A percentile compares a stretch with the other conserved stretches of the same genome.
phyloP scores from a whole-genome alignment of 306 rosid species.

The Psophocarpus tetragonolobus region DNA sequence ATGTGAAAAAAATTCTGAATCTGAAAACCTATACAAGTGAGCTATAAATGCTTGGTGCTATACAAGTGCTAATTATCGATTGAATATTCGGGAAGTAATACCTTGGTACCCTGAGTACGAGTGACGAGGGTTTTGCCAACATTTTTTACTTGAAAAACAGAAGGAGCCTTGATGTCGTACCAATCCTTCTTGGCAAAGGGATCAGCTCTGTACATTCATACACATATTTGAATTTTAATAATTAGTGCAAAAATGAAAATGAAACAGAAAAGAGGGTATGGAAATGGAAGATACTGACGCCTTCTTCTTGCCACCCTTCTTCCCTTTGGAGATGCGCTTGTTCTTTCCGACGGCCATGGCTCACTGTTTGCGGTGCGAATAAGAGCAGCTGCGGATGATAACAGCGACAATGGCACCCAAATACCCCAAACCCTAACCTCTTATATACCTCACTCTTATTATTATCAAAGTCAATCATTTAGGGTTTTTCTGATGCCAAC shows the following conservation, averaged over 20 bases:
- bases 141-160: constrained; percentile 59
- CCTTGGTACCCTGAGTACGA: constrained; percentile 99
- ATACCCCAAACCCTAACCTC: constrained; percentile 27
- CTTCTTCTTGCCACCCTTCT: constrained; percentile 99
- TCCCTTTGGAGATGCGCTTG: constrained; percentile 93
- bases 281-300: constrained; percentile 53
- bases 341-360: constrained; percentile 93
- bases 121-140: constrained; percentile 90
- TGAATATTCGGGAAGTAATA: not conserved
- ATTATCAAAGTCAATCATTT: not conserved
- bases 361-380: constrained; percentile 15
- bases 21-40: not conserved
- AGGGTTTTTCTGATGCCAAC: constrained; percentile 10
- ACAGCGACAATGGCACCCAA: not conserved
- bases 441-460: not conserved
- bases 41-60: too few species aligned
- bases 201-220: constrained; percentile 56
- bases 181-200: constrained; percentile 98
- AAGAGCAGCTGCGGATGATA: not conserved
- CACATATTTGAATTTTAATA: not conserved
- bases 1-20: not conserved
- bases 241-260: not conserved
- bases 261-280: not conserved
- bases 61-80: too few species aligned
- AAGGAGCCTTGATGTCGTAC: constrained; percentile 91